Conservation (phyloP, 768 basidiomycete species). For the Candolleomyces aberdarensis region DNA sequence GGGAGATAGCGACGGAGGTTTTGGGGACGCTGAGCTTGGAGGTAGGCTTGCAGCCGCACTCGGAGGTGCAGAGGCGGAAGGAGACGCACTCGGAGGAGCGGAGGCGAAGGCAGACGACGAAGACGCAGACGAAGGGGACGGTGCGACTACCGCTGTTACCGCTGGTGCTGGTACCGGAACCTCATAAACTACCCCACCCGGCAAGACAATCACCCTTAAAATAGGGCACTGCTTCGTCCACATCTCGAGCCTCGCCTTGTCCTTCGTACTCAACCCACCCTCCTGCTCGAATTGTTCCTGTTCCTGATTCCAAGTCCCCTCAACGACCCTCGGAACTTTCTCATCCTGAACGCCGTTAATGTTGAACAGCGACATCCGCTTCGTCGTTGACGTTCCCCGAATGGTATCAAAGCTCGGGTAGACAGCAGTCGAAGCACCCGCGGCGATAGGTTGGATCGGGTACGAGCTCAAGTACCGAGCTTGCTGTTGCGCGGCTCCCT, state of each 20-base stretch:
- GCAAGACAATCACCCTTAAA: constrained; percentile 6
- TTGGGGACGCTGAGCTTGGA: neutral
- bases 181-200: neutral
- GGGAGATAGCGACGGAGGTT: neutral
- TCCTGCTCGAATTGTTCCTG: neutral
- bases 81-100: neutral
- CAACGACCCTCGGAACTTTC: no score
- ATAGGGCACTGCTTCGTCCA: constrained; percentile 12
- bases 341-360: no score
- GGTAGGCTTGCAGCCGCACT: neutral
- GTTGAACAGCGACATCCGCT: no score
- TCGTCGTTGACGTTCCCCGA: neutral
- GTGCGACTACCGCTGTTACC: neutral
- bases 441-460: neutral
- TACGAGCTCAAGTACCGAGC: neutral
- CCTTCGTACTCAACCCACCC: neutral
- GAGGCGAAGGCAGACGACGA: neutral
- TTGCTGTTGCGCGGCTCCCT: neutral
- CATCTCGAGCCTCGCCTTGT: constrained; percentile 9
- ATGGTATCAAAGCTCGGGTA: neutral
- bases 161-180: neutral
- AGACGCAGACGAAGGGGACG: neutral
- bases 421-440: neutral
- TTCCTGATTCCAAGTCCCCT: neutral
- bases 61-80: neutral